Evolutionary conservation across 2,329 filamentous ascomycete genomes (phyloP).

Genomic region (Penicillium oxalicum): DNA sequence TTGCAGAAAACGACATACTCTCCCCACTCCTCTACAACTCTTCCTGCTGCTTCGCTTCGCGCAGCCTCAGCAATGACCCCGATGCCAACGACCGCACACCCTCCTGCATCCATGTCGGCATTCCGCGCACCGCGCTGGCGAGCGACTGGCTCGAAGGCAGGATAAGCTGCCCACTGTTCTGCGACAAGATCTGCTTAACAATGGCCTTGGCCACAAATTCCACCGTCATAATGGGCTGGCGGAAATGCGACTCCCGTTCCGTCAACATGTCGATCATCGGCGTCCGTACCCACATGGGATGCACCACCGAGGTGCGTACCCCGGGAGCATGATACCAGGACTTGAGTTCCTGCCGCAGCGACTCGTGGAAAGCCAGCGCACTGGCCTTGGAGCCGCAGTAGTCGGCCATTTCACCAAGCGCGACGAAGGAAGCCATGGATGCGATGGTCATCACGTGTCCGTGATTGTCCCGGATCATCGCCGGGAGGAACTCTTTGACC

Average conservation of each 20-base stretch:
- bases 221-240: conserved; percentile 32
- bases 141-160: conserved; percentile 36
- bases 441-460: conserved; percentile 55
- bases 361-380: conserved; percentile 51
- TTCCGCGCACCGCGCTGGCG: conserved; percentile 25
- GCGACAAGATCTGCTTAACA: conserved; percentile 46
- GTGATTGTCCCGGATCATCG: conserved; percentile 47
- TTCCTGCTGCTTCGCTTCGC: conserved; percentile 16
- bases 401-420: conserved; percentile 45
- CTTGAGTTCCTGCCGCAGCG: conserved; percentile 35
- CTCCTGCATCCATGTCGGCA: conserved; percentile 47
- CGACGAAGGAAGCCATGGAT: conserved; percentile 47
- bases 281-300: conserved; percentile 45
- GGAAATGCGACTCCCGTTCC: conserved; percentile 27
- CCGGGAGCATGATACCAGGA: conserved; percentile 33
- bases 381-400: conserved; percentile 50
- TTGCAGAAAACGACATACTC: not conserved
- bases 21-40: not conserved
- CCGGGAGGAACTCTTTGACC: conserved; percentile 48
- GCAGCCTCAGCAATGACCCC: conserved; percentile 18
- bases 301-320: conserved; percentile 34
- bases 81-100: conserved; percentile 24
- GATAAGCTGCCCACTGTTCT: conserved; percentile 46
- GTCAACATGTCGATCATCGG: conserved; percentile 40
- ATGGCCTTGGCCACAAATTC: conserved; percentile 44